Evolutionary conservation across 2,329 filamentous ascomycete species (phyloP).

Genomic region (Cytospora piceicola): DNA sequence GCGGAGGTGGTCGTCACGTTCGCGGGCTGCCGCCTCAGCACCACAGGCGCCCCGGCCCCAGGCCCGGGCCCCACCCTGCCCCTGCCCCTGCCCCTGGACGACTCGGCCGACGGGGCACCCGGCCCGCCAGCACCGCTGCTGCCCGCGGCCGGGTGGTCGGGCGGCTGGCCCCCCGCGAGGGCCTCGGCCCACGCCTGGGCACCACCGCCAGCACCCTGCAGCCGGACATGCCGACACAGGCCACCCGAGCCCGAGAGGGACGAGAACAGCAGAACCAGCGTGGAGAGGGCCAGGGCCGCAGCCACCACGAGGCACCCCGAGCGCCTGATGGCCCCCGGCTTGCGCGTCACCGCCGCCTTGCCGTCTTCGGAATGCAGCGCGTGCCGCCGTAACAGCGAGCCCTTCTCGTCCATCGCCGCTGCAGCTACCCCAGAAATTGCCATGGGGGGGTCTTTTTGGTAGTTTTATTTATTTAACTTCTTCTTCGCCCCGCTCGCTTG

Average conservation of each 20-base stretch:
- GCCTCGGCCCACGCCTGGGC: neutral
- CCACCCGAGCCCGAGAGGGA: neutral
- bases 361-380: slow-evolving; percentile 13
- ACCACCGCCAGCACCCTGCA: neutral
- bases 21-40: slow-evolving; percentile 25
- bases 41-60: slow-evolving; percentile 4
- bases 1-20: slow-evolving; percentile 32
- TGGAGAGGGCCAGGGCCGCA: slow-evolving; percentile 8
- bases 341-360: slow-evolving; percentile 2
- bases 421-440: neutral
- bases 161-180: neutral
- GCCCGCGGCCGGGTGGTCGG: slow-evolving; percentile 10
- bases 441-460: neutral
- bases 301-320: slow-evolving; percentile 13
- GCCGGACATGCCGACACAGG: neutral
- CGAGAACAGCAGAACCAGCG: neutral
- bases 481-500: neutral
- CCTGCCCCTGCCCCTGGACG: slow-evolving; percentile 4
- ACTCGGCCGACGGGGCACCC: slow-evolving; percentile 10
- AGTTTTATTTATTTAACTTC: no score
- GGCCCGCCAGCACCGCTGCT: neutral
- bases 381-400: neutral
- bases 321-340: neutral
- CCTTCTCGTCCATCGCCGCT: neutral
- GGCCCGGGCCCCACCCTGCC: no score